Evolutionary conservation across 768 basidiomycete genomes (phyloP).

Genomic region (Sarcomyxa edulis): DNA sequence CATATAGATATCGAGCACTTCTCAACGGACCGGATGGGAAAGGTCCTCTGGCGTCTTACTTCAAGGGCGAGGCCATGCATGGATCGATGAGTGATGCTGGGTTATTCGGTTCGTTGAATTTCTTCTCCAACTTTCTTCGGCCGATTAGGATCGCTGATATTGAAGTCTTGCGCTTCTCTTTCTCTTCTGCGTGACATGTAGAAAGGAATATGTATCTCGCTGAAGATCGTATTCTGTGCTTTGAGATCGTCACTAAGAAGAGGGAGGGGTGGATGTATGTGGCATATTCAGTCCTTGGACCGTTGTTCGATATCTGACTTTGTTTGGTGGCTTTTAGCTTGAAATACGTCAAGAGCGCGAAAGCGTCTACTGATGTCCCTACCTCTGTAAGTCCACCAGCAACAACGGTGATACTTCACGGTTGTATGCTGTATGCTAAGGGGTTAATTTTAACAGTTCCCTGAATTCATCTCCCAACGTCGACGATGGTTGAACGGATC

Average conservation of each 20-base stretch:
- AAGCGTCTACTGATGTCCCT: slow-evolving; percentile 95
- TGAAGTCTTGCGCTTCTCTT: not conserved
- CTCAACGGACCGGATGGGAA: slow-evolving; percentile 83
- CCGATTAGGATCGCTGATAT: not conserved
- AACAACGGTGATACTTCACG: no score
- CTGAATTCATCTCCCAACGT: slow-evolving; percentile 94
- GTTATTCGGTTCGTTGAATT: slow-evolving; percentile 51
- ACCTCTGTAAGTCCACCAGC: slow-evolving; percentile 47
- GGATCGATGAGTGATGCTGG: slow-evolving; percentile 56
- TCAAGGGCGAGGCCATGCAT: slow-evolving; percentile 90
- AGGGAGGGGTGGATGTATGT: slow-evolving; percentile 76
- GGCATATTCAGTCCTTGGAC: slow-evolving; percentile 11
- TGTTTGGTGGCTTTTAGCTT: slow-evolving; percentile 35
- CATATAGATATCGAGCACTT: slow-evolving; percentile 85
- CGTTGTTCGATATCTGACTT: slow-evolving; percentile 6
- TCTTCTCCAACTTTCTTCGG: not conserved
- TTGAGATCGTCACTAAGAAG: slow-evolving; percentile 91
- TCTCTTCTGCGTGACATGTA: slow-evolving; percentile 4
- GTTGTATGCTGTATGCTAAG: not conserved
- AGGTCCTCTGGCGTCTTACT: slow-evolving; percentile 89
- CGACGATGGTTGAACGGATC: slow-evolving; percentile 88
- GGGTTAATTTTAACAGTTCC: slow-evolving; percentile 39
- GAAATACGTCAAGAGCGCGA: slow-evolving; percentile 90
- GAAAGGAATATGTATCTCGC: slow-evolving; percentile 92
- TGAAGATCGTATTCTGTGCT: slow-evolving; percentile 87